Percentiles rank a stretch among this genome's conserved stretches.
phyloP scores from a whole-genome alignment of 129 eudicot genomes.

The Escallonia rubra region DNA sequence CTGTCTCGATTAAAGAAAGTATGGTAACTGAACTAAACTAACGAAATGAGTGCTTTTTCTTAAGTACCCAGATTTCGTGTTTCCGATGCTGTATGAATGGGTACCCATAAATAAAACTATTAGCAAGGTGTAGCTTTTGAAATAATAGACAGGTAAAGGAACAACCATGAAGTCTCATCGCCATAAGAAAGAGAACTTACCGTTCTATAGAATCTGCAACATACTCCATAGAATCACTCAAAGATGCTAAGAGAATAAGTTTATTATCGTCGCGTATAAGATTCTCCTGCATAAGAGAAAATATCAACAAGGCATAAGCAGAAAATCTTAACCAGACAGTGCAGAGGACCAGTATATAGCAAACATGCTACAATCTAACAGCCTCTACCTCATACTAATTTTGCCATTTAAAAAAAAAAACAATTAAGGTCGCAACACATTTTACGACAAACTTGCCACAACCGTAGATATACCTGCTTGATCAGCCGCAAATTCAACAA shows the following conservation, averaged over 20 bases:
- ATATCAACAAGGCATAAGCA: not conserved
- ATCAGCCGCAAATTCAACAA: conserved; percentile 85
- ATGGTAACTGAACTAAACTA: no score
- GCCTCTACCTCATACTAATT: not conserved
- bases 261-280: conserved; percentile 95
- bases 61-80: no score
- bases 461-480: conserved; percentile 58
- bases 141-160: not conserved
- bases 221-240: conserved; percentile 97
- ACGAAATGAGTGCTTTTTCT: no score
- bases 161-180: not conserved
- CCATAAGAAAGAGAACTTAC: conserved; percentile 34
- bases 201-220: conserved; percentile 96
- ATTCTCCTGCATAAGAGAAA: conserved; percentile 57
- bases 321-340: not conserved
- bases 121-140: not conserved
- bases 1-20: no score
- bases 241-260: conserved; percentile 83
- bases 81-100: no score
- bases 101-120: no score
- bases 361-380: not conserved
- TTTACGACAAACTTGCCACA: conserved; percentile 1
- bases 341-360: not conserved
- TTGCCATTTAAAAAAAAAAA: not conserved
- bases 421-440: not conserved